Conservation (phyloP, 1,284 basidiomycete species). For the Sporisorium scitamineum region DNA sequence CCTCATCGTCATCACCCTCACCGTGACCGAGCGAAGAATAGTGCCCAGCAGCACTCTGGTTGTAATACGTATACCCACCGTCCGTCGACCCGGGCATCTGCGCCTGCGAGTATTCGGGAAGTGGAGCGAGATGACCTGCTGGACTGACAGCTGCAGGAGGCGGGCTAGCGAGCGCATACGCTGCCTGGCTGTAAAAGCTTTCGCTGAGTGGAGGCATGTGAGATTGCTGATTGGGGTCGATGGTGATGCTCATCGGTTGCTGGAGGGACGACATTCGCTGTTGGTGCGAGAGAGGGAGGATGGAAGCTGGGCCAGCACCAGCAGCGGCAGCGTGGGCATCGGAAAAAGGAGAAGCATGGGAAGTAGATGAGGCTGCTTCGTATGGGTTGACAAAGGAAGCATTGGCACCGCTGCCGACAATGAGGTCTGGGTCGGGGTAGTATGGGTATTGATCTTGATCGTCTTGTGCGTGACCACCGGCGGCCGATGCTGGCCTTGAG, state of each 20-base stretch:
- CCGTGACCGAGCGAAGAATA: slow-evolving; percentile 35
- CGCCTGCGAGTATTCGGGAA: slow-evolving; percentile 26
- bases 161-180: slow-evolving; percentile 45
- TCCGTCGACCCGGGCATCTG: slow-evolving; percentile 4
- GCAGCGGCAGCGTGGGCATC: slow-evolving; percentile 20
- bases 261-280: slow-evolving; percentile 22
- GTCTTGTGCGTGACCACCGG: slow-evolving; percentile 26
- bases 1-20: slow-evolving; percentile 32
- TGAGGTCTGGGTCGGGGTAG: slow-evolving; percentile 47
- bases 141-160: slow-evolving; percentile 14
- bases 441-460: slow-evolving; percentile 42
- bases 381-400: slow-evolving; percentile 39
- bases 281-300: slow-evolving; percentile 27
- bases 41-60: slow-evolving; percentile 33
- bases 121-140: slow-evolving; percentile 7
- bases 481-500: slow-evolving; percentile 30
- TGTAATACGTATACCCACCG: slow-evolving; percentile 34
- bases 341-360: slow-evolving; percentile 30
- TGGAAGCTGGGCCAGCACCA: slow-evolving; percentile 6
- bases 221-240: slow-evolving; percentile 30
- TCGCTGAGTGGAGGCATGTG: slow-evolving; percentile 52
- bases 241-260: slow-evolving; percentile 31
- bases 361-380: slow-evolving; percentile 14
- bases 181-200: slow-evolving; percentile 63
- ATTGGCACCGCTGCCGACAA: slow-evolving; percentile 26